phyloP scores from a whole-genome alignment of 1,284 basidiomycete species.

The Pseudozyma sp. region DNA sequence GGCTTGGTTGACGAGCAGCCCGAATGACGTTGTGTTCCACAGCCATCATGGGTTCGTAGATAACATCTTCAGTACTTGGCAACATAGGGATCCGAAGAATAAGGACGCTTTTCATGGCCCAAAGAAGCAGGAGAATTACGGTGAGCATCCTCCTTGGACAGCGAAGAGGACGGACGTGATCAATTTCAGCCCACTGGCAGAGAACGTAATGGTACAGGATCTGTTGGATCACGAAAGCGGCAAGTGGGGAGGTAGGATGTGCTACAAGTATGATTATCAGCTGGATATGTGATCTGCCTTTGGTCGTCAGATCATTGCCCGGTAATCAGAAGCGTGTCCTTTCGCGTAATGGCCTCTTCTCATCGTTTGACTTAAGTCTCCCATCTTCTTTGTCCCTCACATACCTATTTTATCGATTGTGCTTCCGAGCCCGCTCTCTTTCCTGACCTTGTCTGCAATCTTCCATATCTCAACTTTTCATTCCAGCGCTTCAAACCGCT shows the following conservation, averaged over 20 bases:
- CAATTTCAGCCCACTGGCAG: slow-evolving; percentile 30
- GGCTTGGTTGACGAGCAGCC: slow-evolving; percentile 26
- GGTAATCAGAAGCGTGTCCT: no score
- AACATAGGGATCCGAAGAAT: slow-evolving; percentile 16
- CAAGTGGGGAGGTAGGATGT: slow-evolving; percentile 29
- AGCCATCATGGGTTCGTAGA: slow-evolving; percentile 20
- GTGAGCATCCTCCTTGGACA: slow-evolving; percentile 18
- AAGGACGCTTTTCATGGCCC: slow-evolving; percentile 31
- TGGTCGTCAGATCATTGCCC: no score
- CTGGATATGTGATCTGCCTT: slow-evolving; percentile 17
- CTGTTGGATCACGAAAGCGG: slow-evolving; percentile 32
- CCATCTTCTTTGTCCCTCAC: no score
- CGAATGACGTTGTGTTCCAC: slow-evolving; percentile 28
- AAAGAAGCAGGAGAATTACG: slow-evolving; percentile 20
- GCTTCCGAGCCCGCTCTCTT: no score
- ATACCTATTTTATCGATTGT: no score
- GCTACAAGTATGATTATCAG: slow-evolving; percentile 33
- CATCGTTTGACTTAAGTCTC: no score
- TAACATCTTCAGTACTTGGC: slow-evolving; percentile 21
- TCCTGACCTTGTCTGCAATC: no score
- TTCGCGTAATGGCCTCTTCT: no score
- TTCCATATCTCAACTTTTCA: no score
- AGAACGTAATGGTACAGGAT: slow-evolving; percentile 24
- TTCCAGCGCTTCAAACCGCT: no score
- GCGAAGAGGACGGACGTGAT: slow-evolving; percentile 25